A percentile compares a stretch with the other conserved stretches of the same genome.
Conservation (phyloP, 768 basidiomycete genomes). For the Pulveroboletus ravenelii region DNA sequence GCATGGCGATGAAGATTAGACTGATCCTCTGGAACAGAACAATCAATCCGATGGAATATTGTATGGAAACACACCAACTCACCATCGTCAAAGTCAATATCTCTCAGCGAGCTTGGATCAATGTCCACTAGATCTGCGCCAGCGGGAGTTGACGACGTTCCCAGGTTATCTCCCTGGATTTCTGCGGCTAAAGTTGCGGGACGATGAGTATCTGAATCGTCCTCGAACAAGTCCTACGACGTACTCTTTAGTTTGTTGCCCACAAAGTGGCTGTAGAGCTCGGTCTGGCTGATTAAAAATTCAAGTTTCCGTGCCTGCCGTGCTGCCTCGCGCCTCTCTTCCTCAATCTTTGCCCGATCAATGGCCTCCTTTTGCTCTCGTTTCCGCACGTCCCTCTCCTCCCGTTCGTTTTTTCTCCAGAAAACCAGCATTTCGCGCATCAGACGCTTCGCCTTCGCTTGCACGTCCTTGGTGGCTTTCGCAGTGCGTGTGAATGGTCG, state of each 20-base stretch:
- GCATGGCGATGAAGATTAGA: constrained; percentile 85
- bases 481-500: constrained; percentile 69
- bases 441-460: constrained; percentile 78
- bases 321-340: constrained; percentile 90
- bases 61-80: constrained; percentile 18
- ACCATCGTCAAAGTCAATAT: constrained; percentile 93
- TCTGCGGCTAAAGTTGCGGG: constrained; percentile 54
- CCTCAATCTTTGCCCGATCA: constrained; percentile 82
- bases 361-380: constrained; percentile 92
- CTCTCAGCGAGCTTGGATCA: constrained; percentile 51
- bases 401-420: constrained; percentile 98
- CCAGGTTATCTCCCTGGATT: constrained; percentile 57
- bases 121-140: constrained; percentile 57
- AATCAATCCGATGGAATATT: constrained; percentile 1
- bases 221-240: constrained; percentile 24
- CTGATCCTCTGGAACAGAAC: constrained; percentile 62
- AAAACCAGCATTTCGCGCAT: constrained; percentile 97
- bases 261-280: constrained; percentile 98
- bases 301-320: constrained; percentile 94
- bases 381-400: constrained; percentile 88
- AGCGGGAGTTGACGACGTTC: constrained; percentile 41
- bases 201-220: constrained; percentile 13
- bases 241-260: constrained; percentile 91
- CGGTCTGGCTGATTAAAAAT: constrained; percentile 97
- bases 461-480: constrained; percentile 76